phyloP scores from a whole-genome alignment of 108 stramenopile species.

The Seminavis robusta region DNA sequence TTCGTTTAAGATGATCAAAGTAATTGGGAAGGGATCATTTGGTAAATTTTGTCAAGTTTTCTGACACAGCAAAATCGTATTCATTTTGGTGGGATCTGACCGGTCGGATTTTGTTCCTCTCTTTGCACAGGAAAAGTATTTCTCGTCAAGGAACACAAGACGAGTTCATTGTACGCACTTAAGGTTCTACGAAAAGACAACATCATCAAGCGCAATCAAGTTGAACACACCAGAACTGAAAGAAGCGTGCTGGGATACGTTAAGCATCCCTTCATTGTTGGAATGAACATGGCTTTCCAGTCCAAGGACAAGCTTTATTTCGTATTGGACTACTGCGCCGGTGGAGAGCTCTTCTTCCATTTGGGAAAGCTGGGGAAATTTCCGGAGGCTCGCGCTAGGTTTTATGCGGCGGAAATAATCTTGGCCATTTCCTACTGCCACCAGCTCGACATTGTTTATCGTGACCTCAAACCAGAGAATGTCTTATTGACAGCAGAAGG shows the following conservation, averaged over 20 bases:
- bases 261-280: conserved; percentile 97
- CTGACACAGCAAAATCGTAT: neutral
- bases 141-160: conserved; percentile 77
- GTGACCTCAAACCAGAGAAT: conserved; percentile 97
- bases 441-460: conserved; percentile 92
- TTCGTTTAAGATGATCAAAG: conserved; percentile 85
- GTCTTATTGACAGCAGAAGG: conserved; percentile 92
- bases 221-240: conserved; percentile 98
- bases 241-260: conserved; percentile 95
- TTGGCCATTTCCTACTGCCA: conserved; percentile 97
- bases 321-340: conserved; percentile 97
- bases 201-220: conserved; percentile 96
- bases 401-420: conserved; percentile 97
- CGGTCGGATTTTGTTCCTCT: neutral
- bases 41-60: conserved; percentile 42
- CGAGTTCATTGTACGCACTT: conserved; percentile 85
- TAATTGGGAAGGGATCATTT: conserved; percentile 94
- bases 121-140: conserved; percentile 81
- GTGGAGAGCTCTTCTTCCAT: conserved; percentile 98
- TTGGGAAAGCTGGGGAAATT: conserved; percentile 94
- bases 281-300: conserved; percentile 99
- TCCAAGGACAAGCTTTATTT: conserved; percentile 95
- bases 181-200: conserved; percentile 96
- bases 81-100: neutral
- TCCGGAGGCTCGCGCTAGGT: conserved; percentile 84